Evolutionary conservation across 108 stramenopile species (phyloP), one percentile per base, ranked within the genome.

Genomic region (Nitzschia sp.): DNA sequence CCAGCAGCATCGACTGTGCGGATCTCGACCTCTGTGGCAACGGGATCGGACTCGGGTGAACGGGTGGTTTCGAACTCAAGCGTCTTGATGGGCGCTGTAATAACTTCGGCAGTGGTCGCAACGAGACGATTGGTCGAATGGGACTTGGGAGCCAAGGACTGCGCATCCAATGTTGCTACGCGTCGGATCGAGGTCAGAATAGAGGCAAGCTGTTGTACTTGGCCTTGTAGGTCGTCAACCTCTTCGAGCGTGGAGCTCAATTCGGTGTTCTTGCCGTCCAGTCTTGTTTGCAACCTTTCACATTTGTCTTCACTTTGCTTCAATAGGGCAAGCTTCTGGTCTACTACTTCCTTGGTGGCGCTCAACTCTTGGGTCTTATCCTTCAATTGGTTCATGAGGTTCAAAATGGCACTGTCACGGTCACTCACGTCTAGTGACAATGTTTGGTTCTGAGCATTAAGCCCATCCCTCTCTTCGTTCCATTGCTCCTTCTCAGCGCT

Each of bases 161-260:
- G 14, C 2, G 5, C 12, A 38, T 26, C 57, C 11, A 26, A 12
- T 11, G 14, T 39, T 58, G 57, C 34, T 1, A 58, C 15, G 29
- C 38, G 57, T 12, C 39, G 57, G 19, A 58, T 58, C 11, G 57
- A 58, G 15, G 39, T 37, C 57, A 58, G 3, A 10, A 58, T 14
- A n/a, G 57, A 58, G 15, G 29, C 19, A 6, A 58, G 12, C 15
- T 58, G 34, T 58, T 58, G 34, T 12, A 58, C 38, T 15, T 58
- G 57, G 15, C 25, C 6, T 15, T 26, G 57, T 11, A 58, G 57
- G 12, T 58, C 15, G 11, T 34, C 39, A 15, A 26, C 39, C 8
- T 34, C 38, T 37, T 58, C 39, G 10, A 3, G 10, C 2, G 29
- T 3, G 2, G 57, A 37, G 39, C 8, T n/a, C 24, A 20, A 26